phyloP scores from a whole-genome alignment of 225 moss, liverwort and hornwort genomes.

The Bryum argenteum region DNA sequence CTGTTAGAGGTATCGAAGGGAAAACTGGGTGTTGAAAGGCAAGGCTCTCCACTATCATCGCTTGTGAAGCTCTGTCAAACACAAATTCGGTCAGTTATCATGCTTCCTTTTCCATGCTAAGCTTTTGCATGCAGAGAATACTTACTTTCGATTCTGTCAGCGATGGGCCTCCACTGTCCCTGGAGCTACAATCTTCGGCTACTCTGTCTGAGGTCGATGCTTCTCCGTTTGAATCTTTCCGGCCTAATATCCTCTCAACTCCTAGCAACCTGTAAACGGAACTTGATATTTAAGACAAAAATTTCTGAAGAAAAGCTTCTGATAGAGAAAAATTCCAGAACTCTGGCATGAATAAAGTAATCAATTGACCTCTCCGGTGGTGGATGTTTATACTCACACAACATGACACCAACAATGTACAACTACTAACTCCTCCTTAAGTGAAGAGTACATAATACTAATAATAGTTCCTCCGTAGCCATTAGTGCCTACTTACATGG shows the following conservation, averaged over 20 bases:
- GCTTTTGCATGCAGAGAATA: neutral
- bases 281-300: constrained; percentile 6
- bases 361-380: no score
- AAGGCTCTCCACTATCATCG: constrained; percentile 66
- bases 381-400: no score
- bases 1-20: constrained; percentile 76
- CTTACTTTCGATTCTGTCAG: constrained; percentile 60
- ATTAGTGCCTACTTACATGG: no score
- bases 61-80: constrained; percentile 66
- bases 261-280: constrained; percentile 51
- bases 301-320: no score
- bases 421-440: no score
- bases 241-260: constrained; percentile 61
- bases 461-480: no score
- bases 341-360: no score
- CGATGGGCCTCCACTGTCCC: constrained; percentile 51
- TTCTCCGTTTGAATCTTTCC: constrained; percentile 55
- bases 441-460: no score
- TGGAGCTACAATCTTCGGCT: constrained; percentile 44
- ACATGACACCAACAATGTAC: no score
- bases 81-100: constrained; percentile 21
- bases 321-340: no score
- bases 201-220: constrained; percentile 57
- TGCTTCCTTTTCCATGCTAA: neutral
- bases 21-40: constrained; percentile 56